Base-by-base conservation (phyloP, 768 basidiomycete species). In the Leccinellum rugosiceps region DNA sequence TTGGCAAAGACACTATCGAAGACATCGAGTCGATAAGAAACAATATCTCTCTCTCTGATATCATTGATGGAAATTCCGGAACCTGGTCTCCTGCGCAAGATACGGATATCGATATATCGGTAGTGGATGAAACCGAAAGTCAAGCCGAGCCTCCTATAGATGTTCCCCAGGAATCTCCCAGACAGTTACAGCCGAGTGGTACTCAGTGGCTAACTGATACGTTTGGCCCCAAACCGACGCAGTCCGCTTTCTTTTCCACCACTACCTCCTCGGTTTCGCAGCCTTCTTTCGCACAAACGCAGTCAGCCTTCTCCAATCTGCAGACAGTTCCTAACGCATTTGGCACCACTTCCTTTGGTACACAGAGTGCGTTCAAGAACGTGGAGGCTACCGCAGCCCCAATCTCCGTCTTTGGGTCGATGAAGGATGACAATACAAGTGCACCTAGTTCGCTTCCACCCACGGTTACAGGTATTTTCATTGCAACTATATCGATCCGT, bases 1-100 rank as follows among this genome's bases (percentile, higher is more conserved):
- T 98, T 68, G 87, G 89, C 62, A 81, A 84, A 63, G 89, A 88
- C 45, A 84, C 91, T 4, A 84, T 91, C 58, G 86, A 90, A 5
- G 83, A 88, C 53, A 88, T 91, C 34, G 88, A 90, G 62, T 70
- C 71, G 25, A 82, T 92, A 57, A 78, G 83, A 52, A 84, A 80
- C 2, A 78, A 78, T 19, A 70, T 90, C 48, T 72, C 76, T 23
- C 76, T 84, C 34, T 75, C 81, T 0, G 83, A 90, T 56, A 77
- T 92, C 59, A 88, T 92, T 52, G 89, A 92, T 61, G 90, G 88
- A 65, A 77, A 45, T 73, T 78, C 43, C 25, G 55, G 63, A 35
- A 56, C 34, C 34, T 66, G 64, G 9, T 63, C 68, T 19, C 74
- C 70, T 17, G 58, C 61, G 19, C 63, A 68, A 50, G 60, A 59